Evolutionary conservation across 495 filamentous ascomycete genomes (phyloP).

Genomic region (Xylaria grammica): DNA sequence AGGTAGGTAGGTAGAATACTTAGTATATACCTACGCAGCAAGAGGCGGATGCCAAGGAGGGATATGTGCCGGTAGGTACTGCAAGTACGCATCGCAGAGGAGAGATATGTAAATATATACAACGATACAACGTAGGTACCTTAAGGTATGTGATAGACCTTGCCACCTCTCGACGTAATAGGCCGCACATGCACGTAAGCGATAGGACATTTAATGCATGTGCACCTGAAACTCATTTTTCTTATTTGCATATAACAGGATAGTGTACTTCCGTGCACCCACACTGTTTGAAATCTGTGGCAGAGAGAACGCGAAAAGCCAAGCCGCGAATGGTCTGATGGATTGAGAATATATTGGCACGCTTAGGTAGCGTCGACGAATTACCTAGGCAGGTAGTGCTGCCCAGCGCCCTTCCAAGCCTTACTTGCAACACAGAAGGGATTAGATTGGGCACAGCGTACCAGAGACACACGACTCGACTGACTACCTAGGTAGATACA

Average conservation of each 20-base stretch:
- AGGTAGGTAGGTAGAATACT: no score
- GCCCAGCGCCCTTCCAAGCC: constrained; percentile 18
- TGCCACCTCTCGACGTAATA: no score
- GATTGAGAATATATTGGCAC: neutral
- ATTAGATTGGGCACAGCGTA: neutral
- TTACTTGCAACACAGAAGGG: neutral
- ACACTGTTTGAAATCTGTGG: neutral
- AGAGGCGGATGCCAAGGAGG: constrained; percentile 9
- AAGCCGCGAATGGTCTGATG: constrained; percentile 18
- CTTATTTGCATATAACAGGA: neutral
- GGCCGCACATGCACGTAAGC: no score
- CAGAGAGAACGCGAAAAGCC: constrained; percentile 15
- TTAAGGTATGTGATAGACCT: no score
- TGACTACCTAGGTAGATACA: no score
- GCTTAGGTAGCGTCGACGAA: constrained; percentile 15
- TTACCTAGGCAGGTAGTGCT: constrained; percentile 10
- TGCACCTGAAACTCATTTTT: neutral
- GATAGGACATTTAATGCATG: no score
- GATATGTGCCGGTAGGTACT: no score
- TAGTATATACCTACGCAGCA: neutral
- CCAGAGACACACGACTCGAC: no score
- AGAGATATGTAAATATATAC: no score
- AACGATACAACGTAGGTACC: no score
- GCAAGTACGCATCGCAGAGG: no score
- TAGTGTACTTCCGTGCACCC: neutral